phyloP scores from a whole-genome alignment of 345 rosid species.

The Murraya paniculata region DNA sequence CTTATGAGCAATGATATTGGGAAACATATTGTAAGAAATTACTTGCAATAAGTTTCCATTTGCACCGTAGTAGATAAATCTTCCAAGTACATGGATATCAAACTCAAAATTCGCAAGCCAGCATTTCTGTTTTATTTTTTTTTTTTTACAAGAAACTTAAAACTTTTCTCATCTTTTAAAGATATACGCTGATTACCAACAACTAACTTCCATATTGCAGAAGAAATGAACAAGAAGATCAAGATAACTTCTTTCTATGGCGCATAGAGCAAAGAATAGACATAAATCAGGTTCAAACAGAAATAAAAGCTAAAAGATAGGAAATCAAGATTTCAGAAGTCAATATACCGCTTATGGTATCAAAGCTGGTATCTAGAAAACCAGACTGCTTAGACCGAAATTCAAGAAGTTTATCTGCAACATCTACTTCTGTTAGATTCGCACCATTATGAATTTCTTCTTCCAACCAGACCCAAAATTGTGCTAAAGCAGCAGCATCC shows the following conservation, averaged over 20 bases:
- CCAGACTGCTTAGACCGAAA: constrained; percentile 83
- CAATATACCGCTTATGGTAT: constrained; percentile 85
- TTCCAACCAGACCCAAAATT: constrained; percentile 94
- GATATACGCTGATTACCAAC: neutral
- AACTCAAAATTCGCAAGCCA: too few relatives aligned
- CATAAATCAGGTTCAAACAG: neutral
- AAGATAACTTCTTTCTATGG: neutral
- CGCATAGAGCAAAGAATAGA: neutral
- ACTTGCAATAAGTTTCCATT: neutral
- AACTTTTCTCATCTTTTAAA: neutral
- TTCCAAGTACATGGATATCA: neutral
- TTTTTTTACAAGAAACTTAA: too few relatives aligned
- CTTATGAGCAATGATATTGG: constrained; percentile 12
- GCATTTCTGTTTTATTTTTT: too few relatives aligned
- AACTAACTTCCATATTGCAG: neutral
- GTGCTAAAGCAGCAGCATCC: constrained; percentile 94
- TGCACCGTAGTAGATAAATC: neutral
- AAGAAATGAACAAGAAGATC: neutral
- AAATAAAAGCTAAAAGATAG: neutral
- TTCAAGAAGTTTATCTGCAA: constrained; percentile 76
- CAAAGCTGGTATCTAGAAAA: constrained; percentile 91
- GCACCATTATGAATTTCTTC: constrained; percentile 59
- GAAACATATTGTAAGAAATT: neutral
- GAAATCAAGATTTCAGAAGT: constrained; percentile 17
- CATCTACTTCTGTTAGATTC: constrained; percentile 83